Base-by-base conservation (phyloP, 805 yeast species). In the Pichia cabralensis region DNA sequence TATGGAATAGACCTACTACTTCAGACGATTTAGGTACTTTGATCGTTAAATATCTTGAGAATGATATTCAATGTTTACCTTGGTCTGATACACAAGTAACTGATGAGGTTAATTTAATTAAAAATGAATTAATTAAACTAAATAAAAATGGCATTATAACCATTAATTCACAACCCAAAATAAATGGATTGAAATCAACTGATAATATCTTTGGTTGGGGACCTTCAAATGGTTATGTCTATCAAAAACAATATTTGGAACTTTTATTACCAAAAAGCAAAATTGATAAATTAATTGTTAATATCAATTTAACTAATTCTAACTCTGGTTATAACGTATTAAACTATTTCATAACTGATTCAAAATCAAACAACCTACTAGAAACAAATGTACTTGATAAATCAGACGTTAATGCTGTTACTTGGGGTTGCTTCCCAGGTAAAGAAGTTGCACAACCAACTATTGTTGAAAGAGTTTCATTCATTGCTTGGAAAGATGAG, bases 391-490 rank as follows among this genome's bases (percentile, higher is more conserved):
- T 33, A 17, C 17, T 28, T 13, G 75, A 85, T 31, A 69, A 69
- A 17, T 76, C 72, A 29, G 48, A 77, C 24, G 86, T 94, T 43
- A 88, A 84, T 52, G 96, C 97, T 8, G 96, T 89, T 37, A 89
- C 97, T 14, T 89, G 97, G 97, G 97, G 97, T 43, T 85, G 88
- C 36, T 86, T 84, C 74, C 96, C 97, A 19, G 95, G 95, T 25
- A 80, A 80, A 52, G 96, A 89, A 61, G 81, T 89, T 35, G 68
- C 84, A 43, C 97, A 89, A 62, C 96, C 97, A 34, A 89, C 97
- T 0, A 85, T 89, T 54, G 96, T 89, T 15, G 97, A 89, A 56
- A 80, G 77, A 50, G 75, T 78, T 25, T 84, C 96, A 3, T 89
- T 89, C 59, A 63, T 88, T 48, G 97, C 97, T 11, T 89, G 97